Conservation (phyloP, 495 filamentous ascomycete genomes). For the Hypomontagnella monticulosa region DNA sequence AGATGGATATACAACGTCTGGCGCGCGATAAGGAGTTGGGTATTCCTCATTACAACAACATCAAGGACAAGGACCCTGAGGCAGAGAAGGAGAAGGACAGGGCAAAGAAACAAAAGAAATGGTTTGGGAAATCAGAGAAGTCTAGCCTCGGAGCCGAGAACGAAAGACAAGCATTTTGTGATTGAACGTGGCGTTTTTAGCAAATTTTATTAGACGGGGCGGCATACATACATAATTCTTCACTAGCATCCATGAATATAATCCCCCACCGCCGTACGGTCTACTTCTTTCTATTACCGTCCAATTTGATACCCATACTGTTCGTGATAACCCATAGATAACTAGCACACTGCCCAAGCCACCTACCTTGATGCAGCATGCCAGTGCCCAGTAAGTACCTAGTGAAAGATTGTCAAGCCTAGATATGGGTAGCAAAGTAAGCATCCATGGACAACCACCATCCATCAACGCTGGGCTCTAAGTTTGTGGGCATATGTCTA, state of each 20-base stretch:
- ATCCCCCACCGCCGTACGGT: background rate
- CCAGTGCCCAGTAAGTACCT: too few species aligned
- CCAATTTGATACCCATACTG: background rate
- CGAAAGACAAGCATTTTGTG: slow-evolving; percentile 27
- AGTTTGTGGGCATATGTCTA: too few species aligned
- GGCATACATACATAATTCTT: slow-evolving; percentile 10
- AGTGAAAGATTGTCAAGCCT: background rate
- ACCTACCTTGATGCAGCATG: too few species aligned
- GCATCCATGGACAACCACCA: too few species aligned
- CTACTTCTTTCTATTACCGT: background rate
- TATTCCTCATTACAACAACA: slow-evolving; percentile 63
- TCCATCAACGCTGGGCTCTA: too few species aligned
- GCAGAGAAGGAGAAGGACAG: slow-evolving; percentile 44
- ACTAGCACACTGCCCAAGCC: background rate
- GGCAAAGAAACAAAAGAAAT: slow-evolving; percentile 41
- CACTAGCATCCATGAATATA: slow-evolving; percentile 13
- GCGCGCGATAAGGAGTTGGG: slow-evolving; percentile 59
- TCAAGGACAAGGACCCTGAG: slow-evolving; percentile 62
- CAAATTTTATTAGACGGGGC: slow-evolving; percentile 22
- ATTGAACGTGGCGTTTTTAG: slow-evolving; percentile 30
- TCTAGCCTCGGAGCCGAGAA: slow-evolving; percentile 24
- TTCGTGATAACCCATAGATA: background rate
- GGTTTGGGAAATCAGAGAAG: slow-evolving; percentile 30
- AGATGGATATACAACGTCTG: slow-evolving; percentile 56
- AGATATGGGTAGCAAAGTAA: too few species aligned